Evolutionary conservation across 331 rosid genomes (phyloP).

Genomic region (Spiraea crenata): DNA sequence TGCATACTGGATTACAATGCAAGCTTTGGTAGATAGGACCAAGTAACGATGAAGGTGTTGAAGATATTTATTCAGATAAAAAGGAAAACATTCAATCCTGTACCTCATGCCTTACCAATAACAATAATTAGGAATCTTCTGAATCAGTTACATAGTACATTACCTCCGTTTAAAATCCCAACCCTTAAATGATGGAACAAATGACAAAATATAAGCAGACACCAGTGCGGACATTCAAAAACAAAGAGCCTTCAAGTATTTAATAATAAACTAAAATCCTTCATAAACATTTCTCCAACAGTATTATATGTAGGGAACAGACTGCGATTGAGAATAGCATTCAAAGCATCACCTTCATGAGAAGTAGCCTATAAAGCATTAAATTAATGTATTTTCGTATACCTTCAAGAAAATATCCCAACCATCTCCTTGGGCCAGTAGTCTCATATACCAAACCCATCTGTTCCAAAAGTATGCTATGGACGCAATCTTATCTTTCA

Average conservation of each 20-base stretch:
- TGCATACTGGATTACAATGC: not conserved
- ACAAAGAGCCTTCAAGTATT: not conserved
- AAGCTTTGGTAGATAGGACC: too few species aligned
- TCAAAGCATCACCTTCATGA: not conserved
- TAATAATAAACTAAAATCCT: not conserved
- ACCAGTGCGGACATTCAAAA: not conserved
- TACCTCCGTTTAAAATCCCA: too few species aligned
- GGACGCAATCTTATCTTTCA: slow-evolving; percentile 42
- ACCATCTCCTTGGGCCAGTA: slow-evolving; percentile 62
- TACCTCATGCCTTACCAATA: not conserved
- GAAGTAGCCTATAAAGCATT: not conserved
- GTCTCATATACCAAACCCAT: slow-evolving; percentile 37
- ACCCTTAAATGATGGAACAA: not conserved
- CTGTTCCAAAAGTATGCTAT: slow-evolving; percentile 60
- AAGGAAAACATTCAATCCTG: not conserved
- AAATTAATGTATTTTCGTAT: not conserved
- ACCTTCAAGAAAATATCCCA: slow-evolving; percentile 76
- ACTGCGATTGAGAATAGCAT: not conserved
- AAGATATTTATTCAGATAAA: not conserved
- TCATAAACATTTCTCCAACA: not conserved
- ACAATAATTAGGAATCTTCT: not conserved
- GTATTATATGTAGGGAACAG: not conserved
- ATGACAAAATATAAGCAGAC: not conserved
- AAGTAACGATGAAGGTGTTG: not conserved
- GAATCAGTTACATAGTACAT: not conserved